A percentile compares a stretch with the other conserved stretches of the same genome.
Evolutionary conservation across 371 early-diverging fungal genomes (phyloP).

Genomic region (Conidiobolus incongruus): DNA sequence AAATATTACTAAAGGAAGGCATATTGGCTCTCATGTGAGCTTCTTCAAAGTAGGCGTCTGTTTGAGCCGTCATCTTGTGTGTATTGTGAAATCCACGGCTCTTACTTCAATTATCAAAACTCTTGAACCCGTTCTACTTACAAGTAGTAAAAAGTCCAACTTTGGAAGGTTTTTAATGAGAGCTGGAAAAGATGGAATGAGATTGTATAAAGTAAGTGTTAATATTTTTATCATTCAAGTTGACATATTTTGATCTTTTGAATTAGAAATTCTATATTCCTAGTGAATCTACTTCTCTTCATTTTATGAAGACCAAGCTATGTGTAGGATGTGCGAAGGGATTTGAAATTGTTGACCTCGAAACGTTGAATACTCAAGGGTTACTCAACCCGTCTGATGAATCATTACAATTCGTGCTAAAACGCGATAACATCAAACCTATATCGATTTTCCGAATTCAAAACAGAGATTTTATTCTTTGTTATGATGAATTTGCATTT

Average conservation of each 20-base stretch:
- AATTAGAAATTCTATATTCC: conserved; percentile 72
- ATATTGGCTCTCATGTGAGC: conserved; percentile 48
- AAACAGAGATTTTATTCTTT: conserved; percentile 56
- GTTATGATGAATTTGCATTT: conserved; percentile 79
- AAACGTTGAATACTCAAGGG: conserved; percentile 47
- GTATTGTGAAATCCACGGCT: conserved; percentile 40
- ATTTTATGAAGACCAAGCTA: conserved; percentile 56
- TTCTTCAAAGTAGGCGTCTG: conserved; percentile 69
- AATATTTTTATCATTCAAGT: not conserved
- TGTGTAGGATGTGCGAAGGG: conserved; percentile 75
- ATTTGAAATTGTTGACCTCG: conserved; percentile 78
- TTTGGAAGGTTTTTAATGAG: conserved; percentile 19
- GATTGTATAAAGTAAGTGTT: conserved; percentile 26
- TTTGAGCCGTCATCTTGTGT: conserved; percentile 41
- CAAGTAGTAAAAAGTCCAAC: conserved; percentile 22
- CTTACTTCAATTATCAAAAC: conserved; percentile 46
- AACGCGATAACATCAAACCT: conserved; percentile 43
- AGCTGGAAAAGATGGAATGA: conserved; percentile 23
- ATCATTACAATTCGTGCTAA: conserved; percentile 55
- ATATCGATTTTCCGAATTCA: conserved; percentile 58
- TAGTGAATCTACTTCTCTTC: conserved; percentile 49
- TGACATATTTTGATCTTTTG: not conserved
- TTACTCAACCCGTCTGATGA: conserved; percentile 62
- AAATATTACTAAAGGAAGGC: conserved; percentile 21
- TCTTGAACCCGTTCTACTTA: conserved; percentile 33